A percentile compares a stretch with the other conserved stretches of the same genome.
Evolutionary conservation across 2,329 filamentous ascomycete species (phyloP).

Genomic region (Aspergillus tamarii): DNA sequence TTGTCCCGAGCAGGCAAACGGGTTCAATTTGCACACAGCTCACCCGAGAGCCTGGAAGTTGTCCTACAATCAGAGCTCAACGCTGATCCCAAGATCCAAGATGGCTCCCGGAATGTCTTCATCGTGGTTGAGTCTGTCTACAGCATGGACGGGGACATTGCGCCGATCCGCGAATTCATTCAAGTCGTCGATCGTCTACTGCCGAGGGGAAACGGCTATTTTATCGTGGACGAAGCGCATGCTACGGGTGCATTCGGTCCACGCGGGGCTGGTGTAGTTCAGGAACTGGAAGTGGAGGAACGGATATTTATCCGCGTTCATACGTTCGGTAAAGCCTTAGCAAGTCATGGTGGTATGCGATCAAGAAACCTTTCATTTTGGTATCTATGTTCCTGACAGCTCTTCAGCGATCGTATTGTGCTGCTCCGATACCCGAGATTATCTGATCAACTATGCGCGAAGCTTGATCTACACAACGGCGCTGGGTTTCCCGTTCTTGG

Average conservation of each 20-base stretch:
- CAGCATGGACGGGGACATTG: slow-evolving; percentile 81
- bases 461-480: slow-evolving; percentile 75
- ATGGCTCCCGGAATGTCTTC: slow-evolving; percentile 60
- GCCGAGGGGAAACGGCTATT: slow-evolving; percentile 58
- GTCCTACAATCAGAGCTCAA: slow-evolving; percentile 38
- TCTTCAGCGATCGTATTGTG: slow-evolving; percentile 63
- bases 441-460: slow-evolving; percentile 76
- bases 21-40: slow-evolving; percentile 55
- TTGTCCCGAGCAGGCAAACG: slow-evolving; percentile 58
- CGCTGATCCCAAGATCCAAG: slow-evolving; percentile 35
- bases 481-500: slow-evolving; percentile 64
- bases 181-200: slow-evolving; percentile 59
- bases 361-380: not conserved
- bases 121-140: slow-evolving; percentile 73
- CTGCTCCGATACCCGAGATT: slow-evolving; percentile 60
- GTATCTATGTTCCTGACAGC: slow-evolving; percentile 20
- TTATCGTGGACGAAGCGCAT: slow-evolving; percentile 62
- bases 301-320: slow-evolving; percentile 55
- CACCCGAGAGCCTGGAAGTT: slow-evolving; percentile 38
- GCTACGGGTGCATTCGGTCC: slow-evolving; percentile 55
- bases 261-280: slow-evolving; percentile 54
- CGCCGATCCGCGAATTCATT: slow-evolving; percentile 65
- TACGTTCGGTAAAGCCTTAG: slow-evolving; percentile 59
- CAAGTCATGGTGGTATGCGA: slow-evolving; percentile 66
- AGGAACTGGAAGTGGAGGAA: slow-evolving; percentile 53